Base-by-base conservation (phyloP, 495 filamentous ascomycete species). In the Apodospora peruviana region DNA sequence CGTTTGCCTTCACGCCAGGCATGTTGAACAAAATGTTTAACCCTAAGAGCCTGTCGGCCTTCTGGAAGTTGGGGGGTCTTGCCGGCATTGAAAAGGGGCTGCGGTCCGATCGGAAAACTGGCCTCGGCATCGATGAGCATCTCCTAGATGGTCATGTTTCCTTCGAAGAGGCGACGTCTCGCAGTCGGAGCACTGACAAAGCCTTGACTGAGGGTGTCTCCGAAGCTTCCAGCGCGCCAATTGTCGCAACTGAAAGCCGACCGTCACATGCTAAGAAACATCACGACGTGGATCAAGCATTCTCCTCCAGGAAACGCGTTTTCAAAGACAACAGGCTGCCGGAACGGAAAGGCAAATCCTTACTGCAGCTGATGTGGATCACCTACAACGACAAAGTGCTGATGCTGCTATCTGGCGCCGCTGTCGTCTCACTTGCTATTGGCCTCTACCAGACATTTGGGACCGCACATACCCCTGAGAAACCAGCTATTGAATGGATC, bases 351-450 rank as follows among this genome's bases (percentile, higher is more conserved):
- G 79, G 84, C 23, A 85, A 88, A 48, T 81, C 71, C 37, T 76
- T 94, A 45, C 73, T 85, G 51, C 76, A 83, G 56, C 55, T 91
- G 27, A 83, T 91, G 60, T 94, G 88, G 88, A 83, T 85, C 58
- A 88, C 87, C 8, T 90, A 89, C 61, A 88, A 91, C 58, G 88
- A 94, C 68, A 88, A 88, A 51, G 86, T 94, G 18, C 72, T 94
- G 44, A 85, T 91, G 16, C 67, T 89, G 16, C 69, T 90, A 43
- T 86, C 84, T 11, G 72, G 78, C 27, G 87, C 86, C n/a, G 87
- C 85, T 9, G 64, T 87, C 25, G 71, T 90, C 17, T 88, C 84
- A 3, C 72, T 90, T 43, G 84, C 78, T 27, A 67, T 90, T 41
- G 87, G 86, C 17, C 73, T 90, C 3, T 90, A 90, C 57, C 82